A percentile compares a stretch with the other conserved stretches of the same genome.
These are phyloP conservation scores for Pterocarpus santalinus DNA, from an alignment of 306 rosid species.

Conservation along the genomic window DNA sequence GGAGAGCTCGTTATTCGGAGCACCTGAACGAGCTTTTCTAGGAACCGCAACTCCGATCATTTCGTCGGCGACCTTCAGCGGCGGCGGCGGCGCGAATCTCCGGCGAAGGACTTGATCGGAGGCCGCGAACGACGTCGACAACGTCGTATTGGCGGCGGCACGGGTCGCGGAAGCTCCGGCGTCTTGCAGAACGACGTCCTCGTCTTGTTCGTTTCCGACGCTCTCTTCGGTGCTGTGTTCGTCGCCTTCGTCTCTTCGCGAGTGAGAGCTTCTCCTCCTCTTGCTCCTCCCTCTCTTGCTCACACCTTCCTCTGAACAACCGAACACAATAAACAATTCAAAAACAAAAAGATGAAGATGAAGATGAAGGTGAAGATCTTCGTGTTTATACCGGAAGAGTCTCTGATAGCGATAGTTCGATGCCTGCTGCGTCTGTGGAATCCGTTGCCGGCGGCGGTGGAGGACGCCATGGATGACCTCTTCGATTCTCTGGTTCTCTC, in stretches of 20 bases:
- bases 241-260: constrained; percentile 53
- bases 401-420: constrained; percentile 51
- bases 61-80: constrained; percentile 53
- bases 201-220: constrained; percentile 55
- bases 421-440: constrained; percentile 50
- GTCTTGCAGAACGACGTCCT: constrained; percentile 45
- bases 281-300: constrained; percentile 58
- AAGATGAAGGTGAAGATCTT: not conserved
- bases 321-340: not conserved
- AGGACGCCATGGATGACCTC: constrained; percentile 54
- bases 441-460: constrained; percentile 44
- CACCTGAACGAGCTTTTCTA: constrained; percentile 88
- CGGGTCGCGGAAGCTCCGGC: constrained; percentile 50
- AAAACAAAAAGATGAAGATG: not conserved
- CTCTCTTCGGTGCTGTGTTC: constrained; percentile 57
- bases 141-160: constrained; percentile 41
- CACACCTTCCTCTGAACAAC: constrained; percentile 48
- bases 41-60: constrained; percentile 72
- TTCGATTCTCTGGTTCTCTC: constrained; percentile 70
- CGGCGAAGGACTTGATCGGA: constrained; percentile 58
- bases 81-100: constrained; percentile 49
- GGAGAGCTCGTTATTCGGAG: not conserved
- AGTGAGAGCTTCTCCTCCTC: constrained; percentile 56
- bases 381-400: constrained; percentile 55
- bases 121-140: constrained; percentile 19